Conservation (phyloP, 169 alveolate genomes). For the Plasmodium knowlesi region DNA sequence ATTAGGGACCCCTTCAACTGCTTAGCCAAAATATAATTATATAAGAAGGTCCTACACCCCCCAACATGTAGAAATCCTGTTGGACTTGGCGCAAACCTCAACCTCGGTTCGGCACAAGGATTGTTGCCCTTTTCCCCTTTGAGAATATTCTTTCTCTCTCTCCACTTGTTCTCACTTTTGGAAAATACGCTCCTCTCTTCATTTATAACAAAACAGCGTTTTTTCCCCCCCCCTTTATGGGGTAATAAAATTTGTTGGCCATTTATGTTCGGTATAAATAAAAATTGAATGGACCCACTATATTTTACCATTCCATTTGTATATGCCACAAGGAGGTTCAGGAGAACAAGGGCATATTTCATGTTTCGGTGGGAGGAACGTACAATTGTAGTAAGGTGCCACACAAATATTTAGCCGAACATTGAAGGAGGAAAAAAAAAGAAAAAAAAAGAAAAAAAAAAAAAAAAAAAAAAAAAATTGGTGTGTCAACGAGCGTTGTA, state of each 20-base stretch:
- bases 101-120: constrained; percentile 7
- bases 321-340: constrained; percentile 18
- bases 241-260: background rate
- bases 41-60: constrained; percentile 86
- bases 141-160: background rate
- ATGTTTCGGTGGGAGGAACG: constrained; percentile 17
- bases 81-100: constrained; percentile 85
- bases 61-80: constrained; percentile 89
- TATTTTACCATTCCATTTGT: background rate
- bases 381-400: background rate
- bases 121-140: background rate
- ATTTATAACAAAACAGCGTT: constrained; percentile 18
- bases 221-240: background rate
- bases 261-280: background rate
- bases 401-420: background rate
- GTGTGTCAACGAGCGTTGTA: background rate
- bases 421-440: background rate
- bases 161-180: constrained; percentile 19
- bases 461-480: background rate
- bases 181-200: background rate
- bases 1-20: constrained; percentile 78
- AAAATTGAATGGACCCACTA: constrained; percentile 1
- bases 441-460: background rate
- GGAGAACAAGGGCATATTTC: constrained; percentile 22
- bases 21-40: constrained; percentile 82